Base-by-base conservation (phyloP, 306 rosid genomes). In the Fragaria nilgerrensis region DNA sequence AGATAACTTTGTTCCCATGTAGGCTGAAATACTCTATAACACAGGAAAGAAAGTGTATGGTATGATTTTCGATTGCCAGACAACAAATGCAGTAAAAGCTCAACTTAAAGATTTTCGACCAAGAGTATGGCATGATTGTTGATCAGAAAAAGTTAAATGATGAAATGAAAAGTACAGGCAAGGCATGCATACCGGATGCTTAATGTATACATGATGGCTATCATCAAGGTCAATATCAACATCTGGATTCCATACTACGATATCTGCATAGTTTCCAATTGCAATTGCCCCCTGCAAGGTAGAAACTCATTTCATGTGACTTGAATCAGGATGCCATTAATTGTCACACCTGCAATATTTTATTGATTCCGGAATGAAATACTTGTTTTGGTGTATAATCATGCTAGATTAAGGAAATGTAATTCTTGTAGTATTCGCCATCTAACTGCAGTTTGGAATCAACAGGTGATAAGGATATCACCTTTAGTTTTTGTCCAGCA, bases 161-260 rank as follows among this genome's bases (percentile, higher is more conserved):
- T 2, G 2, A 44, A 75, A 80, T 66, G 19, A 6, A 43, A 84
- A 47, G 76, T 37, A 61, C 36, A 77, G 64, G 13, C 14, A 16
- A 73, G 41, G 72, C 93, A 3, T 25, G 66, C 62, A 6, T 83
- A 94, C 98, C 9, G 96, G 88, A 84, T 95, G 95, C 80, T 84
- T 92, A 27, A 89, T 68, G 77, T 80, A 85, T 41, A 87, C 86
- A 19, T 90, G 92, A 72, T 85, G 70, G 75, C 82, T 86, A 13
- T 92, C 83, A 49, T 86, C 47, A 70, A 92, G 92, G 25, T 88
- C 81, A 65, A 92, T 88, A 77, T 95, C 97, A 73, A 55, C 56
- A 80, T 90, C 97, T n/a, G 98, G 98, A 61, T 87, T 89, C 97
- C 97, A 95, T 45, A 93, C 95, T 56, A 89, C 96, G 23, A 95